Evolutionary conservation across 805 yeast genomes (phyloP).

Genomic region (Candida dajiaensis): DNA sequence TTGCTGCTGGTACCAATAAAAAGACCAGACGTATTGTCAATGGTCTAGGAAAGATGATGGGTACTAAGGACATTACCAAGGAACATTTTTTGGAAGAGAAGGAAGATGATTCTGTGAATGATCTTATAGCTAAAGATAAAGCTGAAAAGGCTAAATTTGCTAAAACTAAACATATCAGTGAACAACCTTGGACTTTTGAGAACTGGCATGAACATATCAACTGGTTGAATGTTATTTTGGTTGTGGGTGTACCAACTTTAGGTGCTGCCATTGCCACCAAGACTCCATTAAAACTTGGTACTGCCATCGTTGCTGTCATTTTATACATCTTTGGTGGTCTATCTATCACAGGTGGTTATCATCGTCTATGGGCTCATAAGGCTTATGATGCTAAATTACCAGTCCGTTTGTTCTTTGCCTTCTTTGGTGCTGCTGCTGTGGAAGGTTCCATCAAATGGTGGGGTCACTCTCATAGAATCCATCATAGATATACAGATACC

Average conservation of each 20-base stretch:
- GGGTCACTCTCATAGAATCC: constrained; percentile 81
- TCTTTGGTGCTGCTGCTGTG: constrained; percentile 77
- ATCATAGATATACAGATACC: constrained; percentile 84
- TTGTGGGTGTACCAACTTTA: constrained; percentile 49
- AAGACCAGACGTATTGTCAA: constrained; percentile 68
- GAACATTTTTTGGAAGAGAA: constrained; percentile 64
- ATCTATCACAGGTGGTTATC: constrained; percentile 83
- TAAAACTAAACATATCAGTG: constrained; percentile 53
- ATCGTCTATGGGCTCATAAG: constrained; percentile 74
- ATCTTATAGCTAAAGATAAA: constrained; percentile 38
- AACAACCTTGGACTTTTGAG: constrained; percentile 66
- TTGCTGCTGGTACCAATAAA: constrained; percentile 79
- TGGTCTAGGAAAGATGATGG: constrained; percentile 77
- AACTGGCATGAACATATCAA: constrained; percentile 75
- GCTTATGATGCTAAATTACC: constrained; percentile 60
- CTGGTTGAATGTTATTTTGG: constrained; percentile 70
- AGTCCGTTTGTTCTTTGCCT: constrained; percentile 57
- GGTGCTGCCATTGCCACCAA: constrained; percentile 42
- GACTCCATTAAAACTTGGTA: constrained; percentile 39
- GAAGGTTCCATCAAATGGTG: constrained; percentile 90
- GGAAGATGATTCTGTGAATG: constrained; percentile 42
- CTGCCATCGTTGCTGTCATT: constrained; percentile 30
- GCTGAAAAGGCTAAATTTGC: constrained; percentile 35
- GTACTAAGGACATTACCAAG: constrained; percentile 64
- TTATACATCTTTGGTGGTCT: constrained; percentile 59